phyloP scores from a whole-genome alignment of 2,329 filamentous ascomycete genomes.

The Macrophomina phaseolina region DNA sequence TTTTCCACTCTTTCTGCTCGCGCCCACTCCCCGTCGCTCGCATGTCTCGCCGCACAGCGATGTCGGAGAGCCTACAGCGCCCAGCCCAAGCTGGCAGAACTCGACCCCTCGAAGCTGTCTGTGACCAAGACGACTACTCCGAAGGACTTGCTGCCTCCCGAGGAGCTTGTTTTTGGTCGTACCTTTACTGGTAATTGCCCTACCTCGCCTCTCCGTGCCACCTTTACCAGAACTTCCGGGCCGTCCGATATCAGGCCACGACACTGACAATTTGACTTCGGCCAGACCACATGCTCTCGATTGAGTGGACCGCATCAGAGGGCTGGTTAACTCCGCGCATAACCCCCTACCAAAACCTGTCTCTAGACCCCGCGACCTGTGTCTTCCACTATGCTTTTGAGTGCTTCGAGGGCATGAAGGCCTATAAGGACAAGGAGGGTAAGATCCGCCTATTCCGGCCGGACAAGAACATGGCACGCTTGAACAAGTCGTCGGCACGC shows the following conservation, averaged over 20 bases:
- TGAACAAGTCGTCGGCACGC: conserved; percentile 89
- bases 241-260: conserved; percentile 13
- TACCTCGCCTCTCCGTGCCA: neutral
- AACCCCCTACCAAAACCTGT: conserved; percentile 94
- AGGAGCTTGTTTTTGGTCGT: conserved; percentile 87
- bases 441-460: conserved; percentile 88
- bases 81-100: conserved; percentile 63
- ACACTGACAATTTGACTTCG: conserved; percentile 12
- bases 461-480: conserved; percentile 91
- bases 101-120: conserved; percentile 78
- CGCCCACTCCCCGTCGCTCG: conserved; percentile 33
- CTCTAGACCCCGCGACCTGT: conserved; percentile 92
- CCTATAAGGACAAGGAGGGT: conserved; percentile 86
- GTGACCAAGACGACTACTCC: conserved; percentile 78
- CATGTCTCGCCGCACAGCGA: conserved; percentile 43
- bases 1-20: conserved; percentile 33
- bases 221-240: neutral
- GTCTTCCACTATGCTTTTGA: conserved; percentile 99
- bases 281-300: conserved; percentile 92
- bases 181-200: conserved; percentile 77
- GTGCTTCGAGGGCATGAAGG: conserved; percentile 99
- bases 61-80: conserved; percentile 59
- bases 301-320: conserved; percentile 86
- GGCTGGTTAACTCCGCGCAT: conserved; percentile 88
- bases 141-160: conserved; percentile 73